Percentiles rank a stretch among this genome's conserved stretches.
phyloP scores from a whole-genome alignment of 2,329 filamentous ascomycete species.

The Pseudocercospora macadamiae region DNA sequence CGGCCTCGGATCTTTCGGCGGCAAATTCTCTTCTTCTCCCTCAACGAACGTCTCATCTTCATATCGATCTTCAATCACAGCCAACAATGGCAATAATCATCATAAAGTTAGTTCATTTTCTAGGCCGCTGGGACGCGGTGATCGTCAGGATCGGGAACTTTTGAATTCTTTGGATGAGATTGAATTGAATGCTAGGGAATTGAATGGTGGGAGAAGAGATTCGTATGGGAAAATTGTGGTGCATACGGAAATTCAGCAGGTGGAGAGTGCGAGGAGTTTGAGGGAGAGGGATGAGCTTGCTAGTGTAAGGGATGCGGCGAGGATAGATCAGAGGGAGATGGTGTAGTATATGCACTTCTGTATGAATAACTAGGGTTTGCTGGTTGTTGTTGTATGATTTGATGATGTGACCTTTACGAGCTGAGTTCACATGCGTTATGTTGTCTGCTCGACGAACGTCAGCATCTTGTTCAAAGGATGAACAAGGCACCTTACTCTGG shows the following conservation, averaged over 20 bases:
- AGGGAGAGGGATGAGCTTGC: constrained; percentile 1
- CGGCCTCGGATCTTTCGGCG: neutral
- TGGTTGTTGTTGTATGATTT: too few relatives aligned
- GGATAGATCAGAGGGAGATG: constrained; percentile 18
- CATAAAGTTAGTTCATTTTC: too few relatives aligned
- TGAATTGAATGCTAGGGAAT: neutral
- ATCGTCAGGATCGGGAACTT: neutral
- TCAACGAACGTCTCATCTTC: neutral
- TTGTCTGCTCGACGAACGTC: too few relatives aligned
- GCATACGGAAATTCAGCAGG: constrained; percentile 20
- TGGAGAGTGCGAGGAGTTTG: constrained; percentile 11
- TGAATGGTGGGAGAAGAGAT: neutral
- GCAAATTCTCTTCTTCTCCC: neutral
- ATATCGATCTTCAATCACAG: neutral
- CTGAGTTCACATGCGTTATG: too few relatives aligned
- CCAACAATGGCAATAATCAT: neutral
- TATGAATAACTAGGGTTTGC: too few relatives aligned
- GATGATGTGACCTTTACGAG: too few relatives aligned
- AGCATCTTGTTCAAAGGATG: too few relatives aligned
- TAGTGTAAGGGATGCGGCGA: constrained; percentile 9
- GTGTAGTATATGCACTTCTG: neutral
- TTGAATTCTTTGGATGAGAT: constrained; percentile 6
- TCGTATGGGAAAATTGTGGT: constrained; percentile 8
- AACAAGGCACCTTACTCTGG: too few relatives aligned
- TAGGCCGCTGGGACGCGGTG: neutral